Evolutionary conservation across 768 basidiomycete species (phyloP).

Genomic region (Leccinum arenicola): DNA sequence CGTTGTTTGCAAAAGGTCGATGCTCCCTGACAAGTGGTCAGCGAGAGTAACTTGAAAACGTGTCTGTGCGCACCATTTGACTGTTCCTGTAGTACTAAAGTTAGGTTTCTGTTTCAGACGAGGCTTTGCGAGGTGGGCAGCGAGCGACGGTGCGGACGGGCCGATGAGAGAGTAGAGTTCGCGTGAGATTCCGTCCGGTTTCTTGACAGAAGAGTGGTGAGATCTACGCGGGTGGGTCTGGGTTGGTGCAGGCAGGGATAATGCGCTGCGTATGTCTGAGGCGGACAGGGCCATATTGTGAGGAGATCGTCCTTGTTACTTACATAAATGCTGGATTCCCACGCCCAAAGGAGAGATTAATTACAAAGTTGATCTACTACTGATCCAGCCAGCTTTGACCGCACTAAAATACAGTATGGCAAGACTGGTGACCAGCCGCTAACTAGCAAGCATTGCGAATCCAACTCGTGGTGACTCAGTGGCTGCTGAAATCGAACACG

Average conservation of each 20-base stretch:
- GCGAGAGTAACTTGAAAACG: background rate
- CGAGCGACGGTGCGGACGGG: slow-evolving; percentile 84
- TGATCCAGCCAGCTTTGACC: too few relatives aligned
- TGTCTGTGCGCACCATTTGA: slow-evolving; percentile 59
- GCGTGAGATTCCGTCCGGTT: slow-evolving; percentile 88
- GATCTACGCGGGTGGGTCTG: slow-evolving; percentile 47
- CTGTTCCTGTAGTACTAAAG: slow-evolving; percentile 55
- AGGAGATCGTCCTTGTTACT: too few relatives aligned
- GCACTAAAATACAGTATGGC: too few relatives aligned
- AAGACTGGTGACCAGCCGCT: too few relatives aligned
- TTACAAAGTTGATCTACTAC: too few relatives aligned
- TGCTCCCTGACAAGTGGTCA: slow-evolving; percentile 58
- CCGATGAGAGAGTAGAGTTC: slow-evolving; percentile 95
- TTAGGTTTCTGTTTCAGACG: slow-evolving; percentile 86
- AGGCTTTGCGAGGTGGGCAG: slow-evolving; percentile 75
- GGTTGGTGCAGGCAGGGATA: slow-evolving; percentile 48
- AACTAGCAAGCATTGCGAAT: too few relatives aligned
- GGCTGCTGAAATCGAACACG: too few relatives aligned
- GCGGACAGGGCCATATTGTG: slow-evolving; percentile 62
- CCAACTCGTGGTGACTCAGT: too few relatives aligned
- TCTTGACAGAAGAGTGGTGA: slow-evolving; percentile 41
- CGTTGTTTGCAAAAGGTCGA: slow-evolving; percentile 68
- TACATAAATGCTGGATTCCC: too few relatives aligned
- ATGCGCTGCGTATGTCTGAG: slow-evolving; percentile 81
- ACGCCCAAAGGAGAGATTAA: too few relatives aligned